phyloP scores from a whole-genome alignment of 2,329 filamentous ascomycete genomes.

The Microcyclosporella mali region DNA sequence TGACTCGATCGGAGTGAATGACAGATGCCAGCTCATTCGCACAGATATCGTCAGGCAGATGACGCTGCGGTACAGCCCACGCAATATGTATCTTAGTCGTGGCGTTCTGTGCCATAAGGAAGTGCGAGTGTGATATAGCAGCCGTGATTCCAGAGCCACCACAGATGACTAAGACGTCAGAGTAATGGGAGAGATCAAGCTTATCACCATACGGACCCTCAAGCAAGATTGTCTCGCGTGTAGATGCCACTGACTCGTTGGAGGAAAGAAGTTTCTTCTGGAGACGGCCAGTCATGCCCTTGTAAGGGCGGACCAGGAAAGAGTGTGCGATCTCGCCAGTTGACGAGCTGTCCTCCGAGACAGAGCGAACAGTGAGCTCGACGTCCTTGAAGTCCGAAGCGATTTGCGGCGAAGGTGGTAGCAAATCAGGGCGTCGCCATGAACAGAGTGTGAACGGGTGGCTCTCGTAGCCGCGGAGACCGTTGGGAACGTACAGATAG shows the following conservation, averaged over 20 bases:
- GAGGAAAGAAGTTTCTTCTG: conserved; percentile 28
- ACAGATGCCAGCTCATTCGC: conserved; percentile 11
- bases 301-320: conserved; percentile 47
- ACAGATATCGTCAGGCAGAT: conserved; percentile 17
- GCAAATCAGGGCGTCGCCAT: conserved; percentile 12
- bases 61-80: conserved; percentile 14
- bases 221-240: conserved; percentile 36
- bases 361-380: conserved; percentile 7
- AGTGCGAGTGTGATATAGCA: conserved; percentile 25
- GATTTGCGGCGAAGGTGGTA: conserved; percentile 1
- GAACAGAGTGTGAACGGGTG: conserved; percentile 46
- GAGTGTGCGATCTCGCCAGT: conserved; percentile 28
- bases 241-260: conserved; percentile 21
- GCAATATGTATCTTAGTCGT: conserved; percentile 12
- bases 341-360: neutral
- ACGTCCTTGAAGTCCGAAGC: conserved; percentile 5
- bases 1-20: conserved; percentile 10
- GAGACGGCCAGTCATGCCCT: conserved; percentile 47
- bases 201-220: conserved; percentile 48
- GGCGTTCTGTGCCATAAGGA: conserved; percentile 7
- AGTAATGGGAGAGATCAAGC: conserved; percentile 38
- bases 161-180: conserved; percentile 39
- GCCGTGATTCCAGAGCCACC: conserved; percentile 47
- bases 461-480: conserved; percentile 44
- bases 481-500: conserved; percentile 44